Conservation (phyloP, 306 rosid species). For the Casuarina glauca region DNA sequence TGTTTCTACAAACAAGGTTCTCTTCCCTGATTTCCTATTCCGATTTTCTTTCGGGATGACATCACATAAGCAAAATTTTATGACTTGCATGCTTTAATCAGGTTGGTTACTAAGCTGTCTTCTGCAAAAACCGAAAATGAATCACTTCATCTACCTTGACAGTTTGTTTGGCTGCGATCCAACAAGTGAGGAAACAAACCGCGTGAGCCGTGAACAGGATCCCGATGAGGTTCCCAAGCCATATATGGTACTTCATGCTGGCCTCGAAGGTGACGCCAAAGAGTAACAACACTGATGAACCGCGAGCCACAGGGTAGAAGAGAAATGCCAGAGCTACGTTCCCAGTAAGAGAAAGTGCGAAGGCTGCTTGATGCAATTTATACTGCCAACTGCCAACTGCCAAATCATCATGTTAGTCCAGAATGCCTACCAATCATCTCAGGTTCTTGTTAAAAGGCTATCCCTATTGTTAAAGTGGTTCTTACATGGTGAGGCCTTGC, state of each 20-base stretch:
- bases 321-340: conserved; percentile 39
- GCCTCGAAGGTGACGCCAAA: conserved; percentile 48
- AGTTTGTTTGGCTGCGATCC: conserved; percentile 28
- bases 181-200: conserved; percentile 31
- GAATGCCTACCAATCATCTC: not conserved
- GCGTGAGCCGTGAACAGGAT: conserved; percentile 51
- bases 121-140: not conserved
- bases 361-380: conserved; percentile 32
- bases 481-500: conserved; percentile 39
- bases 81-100: too few species aligned
- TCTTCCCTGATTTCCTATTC: too few species aligned
- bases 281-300: conserved; percentile 42
- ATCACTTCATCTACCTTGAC: conserved; percentile 17
- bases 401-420: not conserved
- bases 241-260: conserved; percentile 49
- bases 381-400: conserved; percentile 52
- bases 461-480: too few species aligned
- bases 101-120: too few species aligned
- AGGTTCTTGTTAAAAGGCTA: not conserved
- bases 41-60: too few species aligned
- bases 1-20: too few species aligned
- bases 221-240: conserved; percentile 44
- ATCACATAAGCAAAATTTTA: too few species aligned
- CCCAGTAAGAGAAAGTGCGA: conserved; percentile 38
- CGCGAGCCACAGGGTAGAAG: conserved; percentile 55